phyloP scores from a whole-genome alignment of 345 rosid genomes.

The Chamaenerion angustifolium region DNA sequence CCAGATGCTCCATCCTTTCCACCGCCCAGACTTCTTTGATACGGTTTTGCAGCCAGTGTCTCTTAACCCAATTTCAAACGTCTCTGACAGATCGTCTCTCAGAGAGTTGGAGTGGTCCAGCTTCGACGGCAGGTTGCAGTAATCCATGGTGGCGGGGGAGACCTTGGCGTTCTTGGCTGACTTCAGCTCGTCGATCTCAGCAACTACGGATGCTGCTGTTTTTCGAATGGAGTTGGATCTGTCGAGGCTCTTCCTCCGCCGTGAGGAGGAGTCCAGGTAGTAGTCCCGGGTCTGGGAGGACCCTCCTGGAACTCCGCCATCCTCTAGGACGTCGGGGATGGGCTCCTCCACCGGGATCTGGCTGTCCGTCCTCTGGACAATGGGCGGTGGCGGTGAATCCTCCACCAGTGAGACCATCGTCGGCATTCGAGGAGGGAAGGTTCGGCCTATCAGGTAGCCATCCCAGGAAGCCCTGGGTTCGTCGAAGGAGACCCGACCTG shows the following conservation, averaged over 20 bases:
- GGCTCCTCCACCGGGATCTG: conserved; percentile 71
- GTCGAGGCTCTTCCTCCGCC: conserved; percentile 84
- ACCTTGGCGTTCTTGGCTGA: conserved; percentile 54
- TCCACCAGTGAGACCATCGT: conserved; percentile 87
- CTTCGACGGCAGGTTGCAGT: conserved; percentile 24
- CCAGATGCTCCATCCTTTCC: conserved; percentile 92
- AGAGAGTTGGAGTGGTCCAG: conserved; percentile 46
- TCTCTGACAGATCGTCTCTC: conserved; percentile 71
- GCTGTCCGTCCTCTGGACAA: conserved; percentile 43
- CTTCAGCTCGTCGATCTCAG: conserved; percentile 67
- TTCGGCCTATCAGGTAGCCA: conserved; percentile 62
- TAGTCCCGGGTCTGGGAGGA: conserved; percentile 83
- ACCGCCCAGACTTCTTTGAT: conserved; percentile 48
- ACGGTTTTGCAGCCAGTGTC: conserved; percentile 50
- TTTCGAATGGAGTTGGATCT: conserved; percentile 65
- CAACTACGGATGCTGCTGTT: conserved; percentile 63
- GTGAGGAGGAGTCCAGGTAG: conserved; percentile 62
- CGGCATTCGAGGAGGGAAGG: conserved; percentile 57
- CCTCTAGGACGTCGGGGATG: conserved; percentile 30
- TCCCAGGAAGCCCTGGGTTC: conserved; percentile 99
- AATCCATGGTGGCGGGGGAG: conserved; percentile 48
- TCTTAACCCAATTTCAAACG: conserved; percentile 42
- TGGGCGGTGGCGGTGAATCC: conserved; percentile 76
- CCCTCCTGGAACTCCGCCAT: conserved; percentile 67
- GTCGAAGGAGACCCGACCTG: conserved; percentile 62